Evolutionary conservation across 371 early-diverging fungal genomes (phyloP).

Genomic region (Mortierella sp.): DNA sequence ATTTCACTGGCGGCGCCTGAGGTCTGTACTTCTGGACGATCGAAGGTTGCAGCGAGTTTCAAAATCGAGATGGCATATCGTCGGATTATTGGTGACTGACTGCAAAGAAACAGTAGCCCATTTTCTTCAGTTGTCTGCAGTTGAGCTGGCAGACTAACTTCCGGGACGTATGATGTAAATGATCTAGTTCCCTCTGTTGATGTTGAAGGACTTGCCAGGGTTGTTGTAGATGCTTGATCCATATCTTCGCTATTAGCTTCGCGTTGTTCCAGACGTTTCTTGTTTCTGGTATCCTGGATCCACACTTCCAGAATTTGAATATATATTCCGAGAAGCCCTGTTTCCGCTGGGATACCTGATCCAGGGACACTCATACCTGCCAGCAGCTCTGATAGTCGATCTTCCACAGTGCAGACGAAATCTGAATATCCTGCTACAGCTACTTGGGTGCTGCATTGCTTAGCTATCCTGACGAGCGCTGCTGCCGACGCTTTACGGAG

Average conservation of each 20-base stretch:
- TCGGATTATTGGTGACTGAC: conserved; percentile 70
- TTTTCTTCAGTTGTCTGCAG: conserved; percentile 81
- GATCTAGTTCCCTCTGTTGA: conserved; percentile 44
- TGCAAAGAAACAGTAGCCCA: conserved; percentile 82
- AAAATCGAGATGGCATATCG: conserved; percentile 71
- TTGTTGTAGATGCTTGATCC: background rate
- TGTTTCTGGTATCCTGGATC: conserved; percentile 59
- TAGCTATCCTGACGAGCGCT: conserved; percentile 76
- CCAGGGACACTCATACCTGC: conserved; percentile 43
- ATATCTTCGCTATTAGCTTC: conserved; percentile 10
- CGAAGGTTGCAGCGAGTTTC: conserved; percentile 66
- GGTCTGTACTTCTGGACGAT: conserved; percentile 47
- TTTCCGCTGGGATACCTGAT: conserved; percentile 30
- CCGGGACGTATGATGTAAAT: conserved; percentile 55
- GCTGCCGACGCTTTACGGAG: conserved; percentile 76
- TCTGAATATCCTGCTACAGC: conserved; percentile 69
- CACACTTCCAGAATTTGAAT: conserved; percentile 64
- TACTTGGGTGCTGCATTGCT: conserved; percentile 72
- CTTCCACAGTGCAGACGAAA: conserved; percentile 72
- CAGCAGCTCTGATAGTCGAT: conserved; percentile 69
- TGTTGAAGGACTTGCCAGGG: conserved; percentile 21
- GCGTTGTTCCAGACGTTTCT: conserved; percentile 18
- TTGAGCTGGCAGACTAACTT: conserved; percentile 61
- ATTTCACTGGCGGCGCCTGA: conserved; percentile 1
- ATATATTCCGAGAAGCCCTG: conserved; percentile 56